phyloP scores from a whole-genome alignment of 2,329 filamentous ascomycete species.

The Ilyonectria sp. region DNA sequence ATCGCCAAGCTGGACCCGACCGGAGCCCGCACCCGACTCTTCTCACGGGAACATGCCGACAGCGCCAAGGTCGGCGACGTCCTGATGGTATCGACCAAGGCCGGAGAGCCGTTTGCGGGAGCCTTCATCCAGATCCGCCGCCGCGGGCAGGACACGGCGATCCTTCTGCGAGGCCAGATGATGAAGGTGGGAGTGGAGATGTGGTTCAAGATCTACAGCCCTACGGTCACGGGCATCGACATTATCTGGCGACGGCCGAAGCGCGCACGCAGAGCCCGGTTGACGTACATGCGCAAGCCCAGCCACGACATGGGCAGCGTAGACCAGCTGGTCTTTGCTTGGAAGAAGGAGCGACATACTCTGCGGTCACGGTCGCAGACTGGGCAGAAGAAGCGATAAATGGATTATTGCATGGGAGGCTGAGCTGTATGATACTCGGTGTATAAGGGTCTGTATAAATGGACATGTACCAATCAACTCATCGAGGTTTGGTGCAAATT shows the following conservation, averaged over 20 bases:
- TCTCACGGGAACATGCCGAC: slow-evolving; percentile 83
- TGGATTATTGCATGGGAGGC: slow-evolving; percentile 1
- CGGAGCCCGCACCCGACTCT: slow-evolving; percentile 85
- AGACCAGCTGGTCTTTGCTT: slow-evolving; percentile 78
- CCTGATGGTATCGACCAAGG: slow-evolving; percentile 86
- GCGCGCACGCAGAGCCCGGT: slow-evolving; percentile 86
- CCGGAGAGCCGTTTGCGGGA: slow-evolving; percentile 89
- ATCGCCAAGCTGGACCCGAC: slow-evolving; percentile 85
- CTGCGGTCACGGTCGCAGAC: slow-evolving; percentile 54
- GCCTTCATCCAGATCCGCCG: slow-evolving; percentile 90
- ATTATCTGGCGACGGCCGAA: slow-evolving; percentile 89
- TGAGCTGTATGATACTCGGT: slow-evolving; percentile 51
- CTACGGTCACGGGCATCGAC: slow-evolving; percentile 91
- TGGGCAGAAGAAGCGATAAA: slow-evolving; percentile 43
- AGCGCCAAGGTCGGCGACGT: slow-evolving; percentile 90
- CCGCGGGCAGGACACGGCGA: slow-evolving; percentile 89
- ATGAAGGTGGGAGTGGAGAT: slow-evolving; percentile 93
- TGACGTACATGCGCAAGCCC: slow-evolving; percentile 92
- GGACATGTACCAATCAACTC: slow-evolving; percentile 36
- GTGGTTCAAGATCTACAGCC: slow-evolving; percentile 97
- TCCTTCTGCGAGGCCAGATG: slow-evolving; percentile 88
- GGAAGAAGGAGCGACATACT: slow-evolving; percentile 63
- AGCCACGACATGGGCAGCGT: slow-evolving; percentile 91
- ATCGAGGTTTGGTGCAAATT: not conserved
- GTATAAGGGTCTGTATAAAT: slow-evolving; percentile 44